These are phyloP conservation scores for Kurtzmaniella natalensis DNA, from an alignment of 1,139 yeast species.

Conservation along the genomic window DNA sequence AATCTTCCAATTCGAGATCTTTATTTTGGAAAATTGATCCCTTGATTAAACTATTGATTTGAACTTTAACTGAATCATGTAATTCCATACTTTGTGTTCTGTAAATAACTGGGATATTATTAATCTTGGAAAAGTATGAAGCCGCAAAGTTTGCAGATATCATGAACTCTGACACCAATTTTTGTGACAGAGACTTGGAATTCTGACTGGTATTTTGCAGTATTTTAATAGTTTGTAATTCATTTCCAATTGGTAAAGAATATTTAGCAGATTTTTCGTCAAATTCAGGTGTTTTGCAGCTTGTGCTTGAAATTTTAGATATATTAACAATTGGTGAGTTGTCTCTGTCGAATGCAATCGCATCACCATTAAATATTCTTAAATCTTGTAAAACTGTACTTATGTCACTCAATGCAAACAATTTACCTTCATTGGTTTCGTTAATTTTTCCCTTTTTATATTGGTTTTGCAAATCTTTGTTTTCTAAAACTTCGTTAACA, in stretches of 20 bases:
- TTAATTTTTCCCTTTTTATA: constrained; percentile 8
- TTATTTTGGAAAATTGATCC: constrained; percentile 16
- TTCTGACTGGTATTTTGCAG: constrained; percentile 15
- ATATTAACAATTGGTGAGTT: not conserved
- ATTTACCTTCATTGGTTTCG: constrained; percentile 19
- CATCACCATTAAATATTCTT: constrained; percentile 20
- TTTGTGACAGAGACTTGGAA: constrained; percentile 36
- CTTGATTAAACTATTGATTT: constrained; percentile 36
- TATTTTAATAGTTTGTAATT: constrained; percentile 11
- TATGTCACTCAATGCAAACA: constrained; percentile 26
- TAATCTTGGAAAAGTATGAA: constrained; percentile 45
- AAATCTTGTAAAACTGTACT: constrained; percentile 23
- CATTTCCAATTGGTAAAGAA: constrained; percentile 5
- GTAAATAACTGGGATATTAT: constrained; percentile 56
- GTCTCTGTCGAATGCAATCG: constrained; percentile 12
- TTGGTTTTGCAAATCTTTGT: constrained; percentile 10
- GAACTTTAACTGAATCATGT: constrained; percentile 24
- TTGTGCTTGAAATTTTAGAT: constrained; percentile 2
- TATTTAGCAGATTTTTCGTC: constrained; percentile 10
- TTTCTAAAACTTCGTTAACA: constrained; percentile 28
- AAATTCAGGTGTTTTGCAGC: constrained; percentile 2
- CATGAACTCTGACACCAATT: constrained; percentile 80
- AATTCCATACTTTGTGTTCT: constrained; percentile 33
- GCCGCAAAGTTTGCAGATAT: constrained; percentile 64
- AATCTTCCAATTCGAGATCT: constrained; percentile 15